A percentile compares a stretch with the other conserved stretches of the same genome.
phyloP scores from a whole-genome alignment of 768 basidiomycete species.

The Trametopsis cervina region DNA sequence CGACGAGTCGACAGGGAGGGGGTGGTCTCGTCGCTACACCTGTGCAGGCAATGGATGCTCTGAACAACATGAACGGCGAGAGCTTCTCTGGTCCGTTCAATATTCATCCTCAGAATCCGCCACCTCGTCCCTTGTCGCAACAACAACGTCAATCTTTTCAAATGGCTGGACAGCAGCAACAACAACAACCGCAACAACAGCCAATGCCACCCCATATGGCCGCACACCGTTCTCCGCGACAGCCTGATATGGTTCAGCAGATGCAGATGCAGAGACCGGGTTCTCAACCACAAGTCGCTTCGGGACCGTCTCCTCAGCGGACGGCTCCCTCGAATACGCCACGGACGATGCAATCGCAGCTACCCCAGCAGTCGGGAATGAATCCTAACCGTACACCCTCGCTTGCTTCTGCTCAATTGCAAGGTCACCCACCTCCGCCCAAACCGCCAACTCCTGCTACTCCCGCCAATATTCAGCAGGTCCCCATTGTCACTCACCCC shows the following conservation, averaged over 20 bases:
- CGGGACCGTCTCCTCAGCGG: conserved; percentile 40
- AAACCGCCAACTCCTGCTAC: conserved; percentile 6
- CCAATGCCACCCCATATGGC: conserved; percentile 25
- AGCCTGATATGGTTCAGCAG: conserved; percentile 26
- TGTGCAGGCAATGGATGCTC: conserved; percentile 56
- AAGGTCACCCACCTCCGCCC: background rate
- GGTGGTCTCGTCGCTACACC: conserved; percentile 46
- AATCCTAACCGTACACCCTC: conserved; percentile 15
- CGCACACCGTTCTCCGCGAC: conserved; percentile 9
- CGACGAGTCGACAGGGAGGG: conserved; percentile 29
- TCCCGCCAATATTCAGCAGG: background rate
- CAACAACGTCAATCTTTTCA: conserved; percentile 32
- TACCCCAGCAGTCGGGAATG: conserved; percentile 23
- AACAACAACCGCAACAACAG: conserved; percentile 25
- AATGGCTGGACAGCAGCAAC: conserved; percentile 11
- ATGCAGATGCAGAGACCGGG: conserved; percentile 39
- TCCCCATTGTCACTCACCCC: conserved; percentile 3
- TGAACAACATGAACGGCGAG: conserved; percentile 24
- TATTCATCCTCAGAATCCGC: conserved; percentile 6
- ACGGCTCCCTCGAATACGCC: conserved; percentile 42
- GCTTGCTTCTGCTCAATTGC: background rate
- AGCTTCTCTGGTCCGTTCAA: conserved; percentile 6
- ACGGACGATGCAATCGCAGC: conserved; percentile 30
- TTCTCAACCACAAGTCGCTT: conserved; percentile 47
- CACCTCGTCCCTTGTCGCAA: conserved; percentile 25